phyloP scores from a whole-genome alignment of 345 rosid species.

The Arabidopsis suecica region DNA sequence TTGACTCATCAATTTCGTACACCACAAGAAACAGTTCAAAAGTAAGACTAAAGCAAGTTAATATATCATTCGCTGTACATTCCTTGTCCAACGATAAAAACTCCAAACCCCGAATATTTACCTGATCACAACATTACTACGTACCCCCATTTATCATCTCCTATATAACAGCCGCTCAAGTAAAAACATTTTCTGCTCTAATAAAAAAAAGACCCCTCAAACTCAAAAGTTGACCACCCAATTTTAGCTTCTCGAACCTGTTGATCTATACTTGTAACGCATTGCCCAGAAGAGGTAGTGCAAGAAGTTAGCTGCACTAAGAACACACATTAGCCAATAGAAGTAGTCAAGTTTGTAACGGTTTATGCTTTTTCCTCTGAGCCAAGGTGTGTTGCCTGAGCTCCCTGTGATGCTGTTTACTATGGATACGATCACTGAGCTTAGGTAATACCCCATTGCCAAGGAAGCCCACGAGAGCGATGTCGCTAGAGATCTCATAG shows the following conservation, averaged over 20 bases:
- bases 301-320: slow-evolving; percentile 73
- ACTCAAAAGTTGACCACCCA: neutral
- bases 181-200: slow-evolving; percentile 24
- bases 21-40: slow-evolving; percentile 18
- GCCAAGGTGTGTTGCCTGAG: slow-evolving; percentile 64
- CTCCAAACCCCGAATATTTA: slow-evolving; percentile 28
- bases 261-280: slow-evolving; percentile 67
- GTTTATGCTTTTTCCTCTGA: slow-evolving; percentile 75
- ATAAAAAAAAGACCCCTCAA: neutral
- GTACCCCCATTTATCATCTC: slow-evolving; percentile 23
- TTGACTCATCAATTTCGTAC: slow-evolving; percentile 23
- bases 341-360: slow-evolving; percentile 76
- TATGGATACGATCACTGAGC: slow-evolving; percentile 68
- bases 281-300: slow-evolving; percentile 85
- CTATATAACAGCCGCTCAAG: slow-evolving; percentile 38
- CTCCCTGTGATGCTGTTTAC: slow-evolving; percentile 60
- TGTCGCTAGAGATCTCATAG: slow-evolving; percentile 81
- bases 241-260: slow-evolving; percentile 39
- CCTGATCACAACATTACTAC: slow-evolving; percentile 31
- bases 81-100: slow-evolving; percentile 36
- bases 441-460: slow-evolving; percentile 78
- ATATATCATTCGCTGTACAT: slow-evolving; percentile 42
- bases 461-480: slow-evolving; percentile 76
- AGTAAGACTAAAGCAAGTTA: slow-evolving; percentile 40
- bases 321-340: slow-evolving; percentile 86